Base-by-base conservation (phyloP, 371 early-diverging fungal species). In the Mortierella sp. region DNA sequence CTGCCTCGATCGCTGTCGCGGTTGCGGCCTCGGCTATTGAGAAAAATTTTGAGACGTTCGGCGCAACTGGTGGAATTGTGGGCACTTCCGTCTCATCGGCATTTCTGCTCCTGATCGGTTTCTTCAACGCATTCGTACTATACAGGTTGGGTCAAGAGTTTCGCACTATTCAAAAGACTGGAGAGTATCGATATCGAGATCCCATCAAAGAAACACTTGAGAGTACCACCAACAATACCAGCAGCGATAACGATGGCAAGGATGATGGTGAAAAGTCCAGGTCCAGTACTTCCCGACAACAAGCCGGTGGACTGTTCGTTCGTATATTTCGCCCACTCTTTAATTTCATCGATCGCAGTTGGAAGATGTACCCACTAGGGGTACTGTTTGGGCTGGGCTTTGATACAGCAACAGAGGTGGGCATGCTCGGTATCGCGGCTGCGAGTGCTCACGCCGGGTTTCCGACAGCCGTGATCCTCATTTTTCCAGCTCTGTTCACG, bases 331-430 rank as follows among this genome's bases (percentile, higher is more conserved):
- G 82, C n/a, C 87, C 87, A 6, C 60, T 89, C 5, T 89, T 87
- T 55, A 69, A 69, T 12, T 71, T 86, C 44, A 79, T 90, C 61
- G 81, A 90, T 64, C 82, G 84, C 8, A 84, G 85, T 15, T 88
- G 87, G 87, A 88, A 89, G 54, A 89, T 89, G 89, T 88, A 88
- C 54, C 88, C 87, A 15, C 68, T 88, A 3, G 89, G 89, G 3
- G 72, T 88, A 5, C 55, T 88, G 28, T 89, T 89, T 64, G 90
- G 92, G 6, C 67, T 91, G 7, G 92, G 90, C 6, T 91, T 91
- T 62, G 92, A 91, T 78, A 91, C 92, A 3, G 86, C 90, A 6
- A 87, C 89, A 0, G 87, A 90, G 57, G 80, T 90, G 30, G 83
- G 84, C 0, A 34, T 91, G 1, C 70, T 90, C 17, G 84, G 86